Evolutionary conservation across 192 early-diverging fungal genomes (phyloP).

Genomic region (Tieghemiomyces parasiticus): DNA sequence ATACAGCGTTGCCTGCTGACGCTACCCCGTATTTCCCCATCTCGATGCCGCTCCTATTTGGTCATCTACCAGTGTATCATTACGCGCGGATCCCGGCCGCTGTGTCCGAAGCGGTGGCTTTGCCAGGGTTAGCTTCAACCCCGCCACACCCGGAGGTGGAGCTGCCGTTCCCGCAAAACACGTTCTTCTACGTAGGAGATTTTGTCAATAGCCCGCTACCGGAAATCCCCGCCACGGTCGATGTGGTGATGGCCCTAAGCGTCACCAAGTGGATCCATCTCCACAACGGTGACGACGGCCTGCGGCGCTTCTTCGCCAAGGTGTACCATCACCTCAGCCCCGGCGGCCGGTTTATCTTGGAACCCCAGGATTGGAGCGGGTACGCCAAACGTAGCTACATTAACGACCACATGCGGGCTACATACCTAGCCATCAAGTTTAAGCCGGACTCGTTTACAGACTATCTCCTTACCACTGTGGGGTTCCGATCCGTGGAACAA

Average conservation of each 20-base stretch:
- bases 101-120: constrained; percentile 13
- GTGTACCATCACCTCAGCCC: constrained; percentile 32
- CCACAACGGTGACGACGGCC: constrained; percentile 48
- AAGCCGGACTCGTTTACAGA: constrained; percentile 23
- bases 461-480: constrained; percentile 23
- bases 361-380: constrained; percentile 43
- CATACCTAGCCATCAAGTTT: constrained; percentile 24
- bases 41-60: constrained; percentile 26
- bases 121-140: constrained; percentile 11
- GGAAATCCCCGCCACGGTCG: background rate
- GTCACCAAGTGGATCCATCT: constrained; percentile 79
- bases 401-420: constrained; percentile 17
- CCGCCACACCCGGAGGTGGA: background rate
- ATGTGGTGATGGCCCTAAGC: constrained; percentile 15
- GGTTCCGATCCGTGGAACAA: constrained; percentile 21
- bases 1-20: constrained; percentile 11
- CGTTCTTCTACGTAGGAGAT: constrained; percentile 7
- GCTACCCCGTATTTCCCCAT: constrained; percentile 36
- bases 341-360: constrained; percentile 52
- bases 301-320: constrained; percentile 50
- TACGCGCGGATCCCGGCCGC: background rate
- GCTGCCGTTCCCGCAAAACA: background rate
- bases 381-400: constrained; percentile 30
- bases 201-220: constrained; percentile 7
- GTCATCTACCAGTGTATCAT: constrained; percentile 18